A percentile compares a stretch with the other conserved stretches of the same genome.
Conservation (phyloP, 768 basidiomycete species). For the Auriscalpium vulgare region DNA sequence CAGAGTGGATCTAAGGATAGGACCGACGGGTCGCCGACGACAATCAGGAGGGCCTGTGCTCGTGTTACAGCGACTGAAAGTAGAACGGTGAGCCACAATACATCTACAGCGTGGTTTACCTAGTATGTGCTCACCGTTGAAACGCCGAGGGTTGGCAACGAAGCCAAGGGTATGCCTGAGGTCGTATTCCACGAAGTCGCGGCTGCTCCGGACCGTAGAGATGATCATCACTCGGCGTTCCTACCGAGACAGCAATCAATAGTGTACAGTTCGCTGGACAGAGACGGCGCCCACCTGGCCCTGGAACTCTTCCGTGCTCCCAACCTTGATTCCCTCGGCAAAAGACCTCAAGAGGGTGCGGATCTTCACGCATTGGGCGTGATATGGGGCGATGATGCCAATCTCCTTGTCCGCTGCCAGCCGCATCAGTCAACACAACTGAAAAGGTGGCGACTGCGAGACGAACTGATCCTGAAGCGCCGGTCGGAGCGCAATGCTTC, state of each 20-base stretch:
- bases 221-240: constrained; percentile 33
- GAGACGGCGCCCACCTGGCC: constrained; percentile 35
- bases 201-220: constrained; percentile 31
- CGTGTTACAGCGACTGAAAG: constrained; percentile 48
- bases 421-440: neutral
- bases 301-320: constrained; percentile 61
- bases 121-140: no score
- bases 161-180: constrained; percentile 21
- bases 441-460: neutral
- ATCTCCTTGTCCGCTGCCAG: constrained; percentile 41
- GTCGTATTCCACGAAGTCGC: constrained; percentile 19
- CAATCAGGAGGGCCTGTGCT: constrained; percentile 48
- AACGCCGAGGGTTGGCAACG: constrained; percentile 16
- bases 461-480: constrained; percentile 33
- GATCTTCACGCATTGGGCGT: constrained; percentile 49
- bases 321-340: constrained; percentile 41
- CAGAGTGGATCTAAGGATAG: constrained; percentile 54
- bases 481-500: constrained; percentile 18
- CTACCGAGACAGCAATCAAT: constrained; percentile 14
- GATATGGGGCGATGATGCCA: constrained; percentile 56
- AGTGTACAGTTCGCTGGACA: no score
- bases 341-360: constrained; percentile 26
- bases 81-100: neutral
- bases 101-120: no score
- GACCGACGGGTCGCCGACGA: constrained; percentile 49